Base-by-base conservation (phyloP, 164 flowering plant species). In the Stephania yunnanensis region DNA sequence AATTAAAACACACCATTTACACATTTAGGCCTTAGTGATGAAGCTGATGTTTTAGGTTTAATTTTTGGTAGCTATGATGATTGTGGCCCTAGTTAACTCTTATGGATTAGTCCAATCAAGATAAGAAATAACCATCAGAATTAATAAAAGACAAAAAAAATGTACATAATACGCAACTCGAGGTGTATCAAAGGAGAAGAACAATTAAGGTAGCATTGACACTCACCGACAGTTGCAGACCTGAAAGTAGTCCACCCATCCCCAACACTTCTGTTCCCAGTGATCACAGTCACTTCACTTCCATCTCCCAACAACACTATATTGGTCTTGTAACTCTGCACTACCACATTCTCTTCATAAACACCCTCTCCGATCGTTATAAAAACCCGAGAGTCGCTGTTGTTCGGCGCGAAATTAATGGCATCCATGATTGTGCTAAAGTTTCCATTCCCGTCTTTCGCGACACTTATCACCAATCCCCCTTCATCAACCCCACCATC, bases 201-300 rank as follows among this genome's bases (percentile, higher is more conserved):
- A 25, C 25, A 25, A 25, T 25, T 25, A 25, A 71, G 66, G 25
- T 9, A 4, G 19, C 30, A 9, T 11, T 3, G 19, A 1, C 10
- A 71, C 76, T 85, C 83, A 92, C 98, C 98, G 15, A 94, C 78
- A 72, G 97, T 92, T 22, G 97, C 98, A 68, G 98, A 91, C 82
- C 97, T 81, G 86, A 90, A 92, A 71, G 98, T 94, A 66, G 94
- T 94, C 94, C 94, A 92, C 10, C 93, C 92, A 81, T 84, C 93
- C 2, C 10, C 91, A 0, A 86, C 91, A 73, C 92, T 94, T 80
- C 95, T 78, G 71, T 77, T 88, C 0, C 94, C 94, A 6, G 89
- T 83, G 30, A 94, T 83, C 29, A 90, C 74, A 4, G 98, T 92
- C 19, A 79, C 82, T 73, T 87, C 87, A n/a, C 78, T 83, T 65